A percentile compares a stretch with the other conserved stretches of the same genome.
phyloP scores from a whole-genome alignment of 768 basidiomycete genomes.

The Sistotremastrum suecicum region DNA sequence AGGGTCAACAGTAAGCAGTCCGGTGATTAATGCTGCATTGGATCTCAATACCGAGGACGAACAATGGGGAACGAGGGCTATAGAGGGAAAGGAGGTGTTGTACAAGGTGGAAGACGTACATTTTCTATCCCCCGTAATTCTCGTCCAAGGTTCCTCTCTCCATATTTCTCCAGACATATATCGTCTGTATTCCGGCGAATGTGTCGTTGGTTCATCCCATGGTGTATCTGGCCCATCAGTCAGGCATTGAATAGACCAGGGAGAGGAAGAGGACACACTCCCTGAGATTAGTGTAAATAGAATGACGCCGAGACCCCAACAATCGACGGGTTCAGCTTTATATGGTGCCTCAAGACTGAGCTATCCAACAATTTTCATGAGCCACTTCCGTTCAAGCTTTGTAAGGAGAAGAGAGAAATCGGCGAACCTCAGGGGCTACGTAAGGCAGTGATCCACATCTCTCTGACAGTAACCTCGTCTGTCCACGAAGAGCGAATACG shows the following conservation, averaged over 20 bases:
- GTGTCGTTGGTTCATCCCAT: conserved; percentile 84
- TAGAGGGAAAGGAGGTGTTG: not conserved
- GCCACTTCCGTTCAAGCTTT: not conserved
- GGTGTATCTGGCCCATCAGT: conserved; percentile 65
- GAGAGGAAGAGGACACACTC: conserved; percentile 38
- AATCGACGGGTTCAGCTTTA: conserved; percentile 83
- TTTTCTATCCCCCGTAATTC: conserved; percentile 40
- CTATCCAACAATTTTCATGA: conserved; percentile 22
- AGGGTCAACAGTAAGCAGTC: conserved; percentile 63
- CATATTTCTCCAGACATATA: conserved; percentile 68
- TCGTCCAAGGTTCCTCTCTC: conserved; percentile 64
- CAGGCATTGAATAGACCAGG: not conserved
- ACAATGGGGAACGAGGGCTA: conserved; percentile 11
- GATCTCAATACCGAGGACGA: not conserved
- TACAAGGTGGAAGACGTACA: conserved; percentile 31
- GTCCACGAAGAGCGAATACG: conserved; percentile 80
- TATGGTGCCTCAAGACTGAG: conserved; percentile 56
- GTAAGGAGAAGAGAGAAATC: not conserved
- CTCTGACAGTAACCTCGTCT: conserved; percentile 62
- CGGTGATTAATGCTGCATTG: conserved; percentile 53
- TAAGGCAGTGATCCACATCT: conserved; percentile 89
- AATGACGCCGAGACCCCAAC: conserved; percentile 94
- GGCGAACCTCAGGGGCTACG: conserved; percentile 77
- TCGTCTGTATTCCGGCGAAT: conserved; percentile 66
- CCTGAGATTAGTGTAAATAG: conserved; percentile 83